Evolutionary conservation across 257 asterid species (phyloP), one percentile per base, ranked within the genome.

Genomic region (Capsicum rhomboideum): DNA sequence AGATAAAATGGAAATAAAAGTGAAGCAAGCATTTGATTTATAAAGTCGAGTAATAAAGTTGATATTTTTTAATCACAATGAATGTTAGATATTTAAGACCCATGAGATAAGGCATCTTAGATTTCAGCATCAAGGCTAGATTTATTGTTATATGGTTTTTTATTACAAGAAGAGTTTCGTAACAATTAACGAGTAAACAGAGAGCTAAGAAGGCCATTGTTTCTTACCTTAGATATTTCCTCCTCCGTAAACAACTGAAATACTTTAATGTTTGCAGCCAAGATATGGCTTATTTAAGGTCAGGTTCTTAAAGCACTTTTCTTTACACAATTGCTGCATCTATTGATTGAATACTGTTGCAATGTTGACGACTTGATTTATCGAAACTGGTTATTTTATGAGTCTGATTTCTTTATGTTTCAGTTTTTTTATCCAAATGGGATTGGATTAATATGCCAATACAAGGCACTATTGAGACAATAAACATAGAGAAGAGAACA

Each of bases 241-340:
- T 54, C 59, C 21, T 17, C 12, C 4, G 1, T 46, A 46, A 10
- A 8, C 53, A 46, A 14, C 69, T 61, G 69, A 61, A 61, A 11
- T 61, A 23, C 10, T 61, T 4, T 23, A 12, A 61, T 23, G 69
- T 23, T 64, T 64, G 72, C 72, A 64, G 42, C 79, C 86, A 61
- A 61, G 4, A 61, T 23, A 23, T 61, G 37, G 68, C 8, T 61
- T 61, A 11, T 11, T 10, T 14, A 23, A 61, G 84, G 84, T 10
- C 86, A 86, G 28, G 84, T 90, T 91, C n/a, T 17, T 5, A 5
- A 23, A 16, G 14, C 4, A 11, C 71, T 61, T 61, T 10, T 14
- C 23, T 59, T 23, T 12, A 23, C 8, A 2, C 29, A 9, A n/a
- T 59, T 9, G 34, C 1, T 63, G 20, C 6, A 49, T 49, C 54